Evolutionary conservation across 306 rosid genomes (phyloP), one percentile per base, ranked within the genome.

Genomic region (Vicia villosa): DNA sequence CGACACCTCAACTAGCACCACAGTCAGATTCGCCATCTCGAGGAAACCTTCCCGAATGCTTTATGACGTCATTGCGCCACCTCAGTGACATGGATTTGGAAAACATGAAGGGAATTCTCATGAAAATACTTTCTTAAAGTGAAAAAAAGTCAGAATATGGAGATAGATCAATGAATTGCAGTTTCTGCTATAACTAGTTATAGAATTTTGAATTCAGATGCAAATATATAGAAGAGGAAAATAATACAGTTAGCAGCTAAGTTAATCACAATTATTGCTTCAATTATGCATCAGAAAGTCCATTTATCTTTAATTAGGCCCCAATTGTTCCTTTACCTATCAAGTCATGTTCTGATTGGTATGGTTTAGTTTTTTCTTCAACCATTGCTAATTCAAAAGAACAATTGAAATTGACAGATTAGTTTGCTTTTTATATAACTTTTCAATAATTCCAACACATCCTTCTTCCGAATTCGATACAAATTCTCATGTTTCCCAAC

Each of bases 371-470:
- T 62, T 28, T 28, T 59, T 59, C 56, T 47, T 45, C 62, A 62
- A 38, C 14, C 8, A 5, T 20, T 55, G 68, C 55, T 66, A 38
- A 37, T 59, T 36, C 40, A 59, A 52, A 52, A 58, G 46, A 58
- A 45, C 38, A 24, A 70, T 69, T 41, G 62, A 77, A 80, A 66
- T 80, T 77, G 77, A 70, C 83, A 77, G 43, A 49, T 63, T 10
- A 49, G 26, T 2, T 54, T 43, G 51, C 43, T 13, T 45, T 50
- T 22, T 24, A 56, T 13, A 32, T 6, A 50, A 34, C 26, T 32
- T 32, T 47, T 26, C 32, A 13, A 58, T 43, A 43, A 14, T 66
- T 58, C 40, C 32, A 52, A 52, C 34, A 11, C 42, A n/a, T 1
- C 4, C 13, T n/a, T 67, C 32, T 49, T 24, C 8, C 15, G 11